These are phyloP conservation scores for Claviceps citrina DNA, from an alignment of 2,329 filamentous ascomycete genomes.

Conservation along the genomic window DNA sequence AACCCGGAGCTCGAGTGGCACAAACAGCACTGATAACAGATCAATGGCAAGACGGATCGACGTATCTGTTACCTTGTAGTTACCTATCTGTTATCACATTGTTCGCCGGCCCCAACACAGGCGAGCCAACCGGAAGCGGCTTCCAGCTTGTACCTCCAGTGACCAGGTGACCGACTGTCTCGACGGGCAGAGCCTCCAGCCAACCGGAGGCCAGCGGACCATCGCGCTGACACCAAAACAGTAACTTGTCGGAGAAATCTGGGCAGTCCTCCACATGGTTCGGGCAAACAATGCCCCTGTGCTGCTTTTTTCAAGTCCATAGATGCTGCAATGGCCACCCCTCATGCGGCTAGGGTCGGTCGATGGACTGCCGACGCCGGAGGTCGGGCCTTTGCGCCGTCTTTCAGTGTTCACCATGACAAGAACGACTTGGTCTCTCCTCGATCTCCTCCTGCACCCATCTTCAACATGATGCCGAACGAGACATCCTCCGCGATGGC, in stretches of 20 bases:
- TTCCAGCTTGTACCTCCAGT: too few species aligned
- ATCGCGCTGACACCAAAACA: conserved; percentile 1
- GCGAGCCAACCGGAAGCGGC: too few species aligned
- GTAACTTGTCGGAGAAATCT: conserved; percentile 2
- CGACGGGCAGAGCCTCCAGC: background rate
- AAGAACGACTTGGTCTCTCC: background rate
- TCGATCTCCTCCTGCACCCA: background rate
- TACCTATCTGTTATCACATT: too few species aligned
- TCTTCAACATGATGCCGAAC: conserved; percentile 5
- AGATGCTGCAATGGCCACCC: too few species aligned
- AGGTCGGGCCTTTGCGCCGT: background rate
- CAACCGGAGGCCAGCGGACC: background rate
- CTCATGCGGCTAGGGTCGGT: too few species aligned
- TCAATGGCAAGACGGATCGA: too few species aligned
- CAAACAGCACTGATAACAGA: too few species aligned
- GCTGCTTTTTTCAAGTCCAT: too few species aligned
- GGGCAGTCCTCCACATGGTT: background rate
- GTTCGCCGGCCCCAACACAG: too few species aligned
- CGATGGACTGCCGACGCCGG: background rate
- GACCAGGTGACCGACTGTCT: background rate
- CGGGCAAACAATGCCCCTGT: too few species aligned
- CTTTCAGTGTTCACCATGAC: background rate
- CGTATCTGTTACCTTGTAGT: too few species aligned
- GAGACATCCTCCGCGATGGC: conserved; percentile 2
- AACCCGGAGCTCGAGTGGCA: too few species aligned